A percentile compares a stretch with the other conserved stretches of the same genome.
Conservation (phyloP, 352 stramenopile species). For the Phytophthora brassicae region DNA sequence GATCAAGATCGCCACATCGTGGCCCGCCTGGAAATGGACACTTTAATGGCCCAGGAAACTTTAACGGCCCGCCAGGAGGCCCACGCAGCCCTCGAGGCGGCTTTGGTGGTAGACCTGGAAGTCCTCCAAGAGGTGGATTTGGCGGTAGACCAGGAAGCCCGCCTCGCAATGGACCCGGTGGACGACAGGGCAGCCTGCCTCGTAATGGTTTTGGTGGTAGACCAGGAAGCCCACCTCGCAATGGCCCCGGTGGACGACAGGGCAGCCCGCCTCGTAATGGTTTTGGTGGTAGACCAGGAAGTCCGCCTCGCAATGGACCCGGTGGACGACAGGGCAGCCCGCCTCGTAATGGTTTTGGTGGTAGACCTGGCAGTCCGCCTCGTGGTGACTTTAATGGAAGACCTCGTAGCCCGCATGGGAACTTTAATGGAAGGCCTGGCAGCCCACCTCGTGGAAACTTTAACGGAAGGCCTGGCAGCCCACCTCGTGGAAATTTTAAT, state of each 20-base stretch:
- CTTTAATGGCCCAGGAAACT: conserved; percentile 26
- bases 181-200: conserved; percentile 15
- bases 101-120: conserved; percentile 20
- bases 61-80: conserved; percentile 15
- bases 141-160: conserved; percentile 12
- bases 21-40: conserved; percentile 29
- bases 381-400: conserved; percentile 4
- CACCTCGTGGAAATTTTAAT: conserved; percentile 1
- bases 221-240: conserved; percentile 1
- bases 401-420: conserved; percentile 14
- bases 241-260: background rate
- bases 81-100: conserved; percentile 16
- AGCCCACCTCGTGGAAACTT: conserved; percentile 13
- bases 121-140: conserved; percentile 5
- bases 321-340: conserved; percentile 13
- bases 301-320: conserved; percentile 12
- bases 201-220: conserved; percentile 14
- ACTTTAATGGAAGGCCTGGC: conserved; percentile 7
- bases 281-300: conserved; percentile 14
- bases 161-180: conserved; percentile 5
- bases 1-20: conserved; percentile 19
- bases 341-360: background rate
- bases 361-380: background rate
- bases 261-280: background rate
- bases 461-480: conserved; percentile 9